Percentiles rank a stretch among this genome's conserved stretches.
phyloP scores from a whole-genome alignment of 768 basidiomycete species.

The Leccinum pellstonianum region DNA sequence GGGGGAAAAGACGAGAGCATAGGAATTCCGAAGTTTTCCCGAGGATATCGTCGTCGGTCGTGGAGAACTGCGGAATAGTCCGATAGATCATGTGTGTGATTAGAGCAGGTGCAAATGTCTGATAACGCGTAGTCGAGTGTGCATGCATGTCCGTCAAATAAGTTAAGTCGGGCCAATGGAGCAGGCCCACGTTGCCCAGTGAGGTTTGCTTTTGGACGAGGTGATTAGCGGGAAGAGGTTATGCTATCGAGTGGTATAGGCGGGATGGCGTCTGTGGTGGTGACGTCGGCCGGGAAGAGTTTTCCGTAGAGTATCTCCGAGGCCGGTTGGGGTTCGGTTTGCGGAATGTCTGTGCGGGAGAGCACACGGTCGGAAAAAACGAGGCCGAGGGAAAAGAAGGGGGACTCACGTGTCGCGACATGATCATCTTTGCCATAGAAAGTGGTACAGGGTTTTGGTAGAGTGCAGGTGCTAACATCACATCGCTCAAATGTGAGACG shows the following conservation, averaged over 20 bases:
- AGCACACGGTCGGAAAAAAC: neutral
- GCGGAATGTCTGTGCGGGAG: slow-evolving; percentile 32
- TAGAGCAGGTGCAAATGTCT: slow-evolving; percentile 26
- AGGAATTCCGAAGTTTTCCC: slow-evolving; percentile 21
- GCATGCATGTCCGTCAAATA: slow-evolving; percentile 28
- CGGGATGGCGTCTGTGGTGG: slow-evolving; percentile 36
- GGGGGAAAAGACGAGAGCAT: slow-evolving; percentile 18
- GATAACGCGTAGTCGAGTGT: slow-evolving; percentile 18
- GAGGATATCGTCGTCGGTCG: slow-evolving; percentile 31
- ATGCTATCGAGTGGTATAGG: slow-evolving; percentile 36
- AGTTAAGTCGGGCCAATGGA: slow-evolving; percentile 21
- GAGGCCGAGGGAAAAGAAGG: slow-evolving; percentile 2
- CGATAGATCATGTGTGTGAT: slow-evolving; percentile 24
- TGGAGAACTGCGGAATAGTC: slow-evolving; percentile 17
- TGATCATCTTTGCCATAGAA: slow-evolving; percentile 53
- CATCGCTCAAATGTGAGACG: slow-evolving; percentile 1
- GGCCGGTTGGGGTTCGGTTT: slow-evolving; percentile 29
- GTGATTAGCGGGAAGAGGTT: slow-evolving; percentile 18
- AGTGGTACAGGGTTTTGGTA: slow-evolving; percentile 44
- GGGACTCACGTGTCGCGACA: slow-evolving; percentile 48
- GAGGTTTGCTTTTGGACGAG: slow-evolving; percentile 18
- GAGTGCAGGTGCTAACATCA: slow-evolving; percentile 38
- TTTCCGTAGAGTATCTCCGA: slow-evolving; percentile 22
- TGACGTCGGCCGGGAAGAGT: slow-evolving; percentile 19
- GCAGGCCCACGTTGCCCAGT: slow-evolving; percentile 10